Conservation (phyloP, 2,329 filamentous ascomycete species). For the Talaromyces sp. region DNA sequence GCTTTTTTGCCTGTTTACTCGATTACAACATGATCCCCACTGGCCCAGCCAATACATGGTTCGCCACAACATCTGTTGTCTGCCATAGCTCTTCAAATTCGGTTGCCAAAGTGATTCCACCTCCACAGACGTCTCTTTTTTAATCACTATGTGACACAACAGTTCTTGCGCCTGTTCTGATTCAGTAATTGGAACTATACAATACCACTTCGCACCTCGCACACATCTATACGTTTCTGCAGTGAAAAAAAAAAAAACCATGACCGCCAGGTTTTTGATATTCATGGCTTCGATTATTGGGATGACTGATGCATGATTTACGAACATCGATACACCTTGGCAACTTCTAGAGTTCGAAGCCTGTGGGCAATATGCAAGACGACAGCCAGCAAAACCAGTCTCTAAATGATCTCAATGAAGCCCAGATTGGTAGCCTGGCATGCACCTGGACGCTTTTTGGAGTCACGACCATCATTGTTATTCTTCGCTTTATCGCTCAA, state of each 20-base stretch:
- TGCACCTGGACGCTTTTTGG: slow-evolving; percentile 8
- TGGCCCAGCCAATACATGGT: background rate
- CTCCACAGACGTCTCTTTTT: background rate
- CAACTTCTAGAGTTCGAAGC: background rate
- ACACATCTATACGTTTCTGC: background rate
- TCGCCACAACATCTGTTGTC: background rate
- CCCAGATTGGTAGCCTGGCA: background rate
- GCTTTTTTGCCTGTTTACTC: background rate
- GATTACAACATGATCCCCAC: background rate
- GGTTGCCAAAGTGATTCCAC: background rate
- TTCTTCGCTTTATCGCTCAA: slow-evolving; percentile 10
- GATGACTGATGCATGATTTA: background rate
- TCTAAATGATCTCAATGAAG: background rate
- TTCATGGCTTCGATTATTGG: background rate
- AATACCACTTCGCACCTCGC: background rate
- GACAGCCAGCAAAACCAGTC: background rate
- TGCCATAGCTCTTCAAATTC: background rate
- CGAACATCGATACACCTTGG: background rate
- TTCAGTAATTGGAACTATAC: background rate
- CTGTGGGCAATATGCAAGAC: background rate
- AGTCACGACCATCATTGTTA: slow-evolving; percentile 5
- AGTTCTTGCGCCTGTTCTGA: background rate
- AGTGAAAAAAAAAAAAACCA: background rate
- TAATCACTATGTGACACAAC: background rate
- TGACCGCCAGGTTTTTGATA: background rate